phyloP scores from a whole-genome alignment of 2,329 filamentous ascomycete genomes.

The Xylariaceae sp. region DNA sequence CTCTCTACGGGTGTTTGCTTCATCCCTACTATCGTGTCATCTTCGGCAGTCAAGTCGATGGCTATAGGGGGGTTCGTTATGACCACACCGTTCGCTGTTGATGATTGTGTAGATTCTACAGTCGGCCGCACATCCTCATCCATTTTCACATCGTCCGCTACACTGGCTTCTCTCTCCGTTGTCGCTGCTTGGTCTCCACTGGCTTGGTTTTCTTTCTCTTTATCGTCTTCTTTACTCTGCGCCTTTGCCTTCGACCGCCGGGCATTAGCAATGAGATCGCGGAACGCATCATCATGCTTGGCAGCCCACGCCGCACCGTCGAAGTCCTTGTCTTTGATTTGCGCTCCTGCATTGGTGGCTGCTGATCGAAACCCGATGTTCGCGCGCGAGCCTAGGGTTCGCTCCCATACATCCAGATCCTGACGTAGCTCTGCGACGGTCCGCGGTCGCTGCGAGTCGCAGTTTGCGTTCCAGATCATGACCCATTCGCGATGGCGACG shows the following conservation, averaged over 20 bases:
- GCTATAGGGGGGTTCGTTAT: no score
- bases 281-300: slow-evolving; percentile 71
- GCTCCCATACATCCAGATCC: slow-evolving; percentile 84
- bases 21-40: no score
- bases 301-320: slow-evolving; percentile 72
- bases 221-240: slow-evolving; percentile 26
- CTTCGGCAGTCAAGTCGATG: no score
- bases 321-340: slow-evolving; percentile 84
- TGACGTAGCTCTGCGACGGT: slow-evolving; percentile 66
- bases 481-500: slow-evolving; percentile 88
- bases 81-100: neutral
- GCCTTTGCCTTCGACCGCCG: slow-evolving; percentile 49
- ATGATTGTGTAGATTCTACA: slow-evolving; percentile 10
- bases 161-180: no score
- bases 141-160: slow-evolving; percentile 12
- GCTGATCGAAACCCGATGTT: slow-evolving; percentile 30
- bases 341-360: slow-evolving; percentile 38
- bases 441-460: slow-evolving; percentile 73
- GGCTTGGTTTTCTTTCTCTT: slow-evolving; percentile 17
- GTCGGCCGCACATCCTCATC: slow-evolving; percentile 2
- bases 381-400: slow-evolving; percentile 66
- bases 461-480: slow-evolving; percentile 95
- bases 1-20: no score
- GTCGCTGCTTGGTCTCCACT: neutral
- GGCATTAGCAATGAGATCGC: slow-evolving; percentile 73